phyloP scores from a whole-genome alignment of 2,329 filamentous ascomycete genomes.

The Eurotiales sp. region DNA sequence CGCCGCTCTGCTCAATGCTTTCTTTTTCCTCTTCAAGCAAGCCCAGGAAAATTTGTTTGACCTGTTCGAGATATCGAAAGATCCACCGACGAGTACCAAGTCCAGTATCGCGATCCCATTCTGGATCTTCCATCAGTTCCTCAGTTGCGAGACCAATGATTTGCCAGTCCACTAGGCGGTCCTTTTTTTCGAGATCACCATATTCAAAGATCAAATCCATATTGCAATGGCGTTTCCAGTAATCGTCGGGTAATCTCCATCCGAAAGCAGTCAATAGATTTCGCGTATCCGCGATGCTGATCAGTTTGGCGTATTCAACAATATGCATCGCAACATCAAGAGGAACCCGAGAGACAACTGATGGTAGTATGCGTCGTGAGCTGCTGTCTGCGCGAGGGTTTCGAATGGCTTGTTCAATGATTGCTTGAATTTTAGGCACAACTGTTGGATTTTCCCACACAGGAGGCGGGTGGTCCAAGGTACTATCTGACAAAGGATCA shows the following conservation, averaged over 20 bases:
- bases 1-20: too few relatives aligned
- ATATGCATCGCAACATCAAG: slow-evolving; percentile 11
- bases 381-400: background rate
- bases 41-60: slow-evolving; percentile 6
- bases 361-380: background rate
- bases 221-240: slow-evolving; percentile 14
- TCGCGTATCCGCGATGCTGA: slow-evolving; percentile 8
- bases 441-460: slow-evolving; percentile 8
- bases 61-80: slow-evolving; percentile 3
- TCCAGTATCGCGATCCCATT: slow-evolving; percentile 3
- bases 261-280: slow-evolving; percentile 15
- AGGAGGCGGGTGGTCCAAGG: background rate
- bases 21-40: slow-evolving; percentile 5
- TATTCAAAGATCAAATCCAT: slow-evolving; percentile 17
- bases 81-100: slow-evolving; percentile 13
- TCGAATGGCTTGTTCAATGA: slow-evolving; percentile 7
- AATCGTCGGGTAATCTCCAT: slow-evolving; percentile 15
- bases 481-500: too few relatives aligned
- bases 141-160: slow-evolving; percentile 13
- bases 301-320: slow-evolving; percentile 9
- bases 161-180: slow-evolving; percentile 14
- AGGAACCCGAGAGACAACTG: slow-evolving; percentile 8
- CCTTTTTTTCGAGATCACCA: slow-evolving; percentile 10
- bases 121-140: slow-evolving; percentile 10
- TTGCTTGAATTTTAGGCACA: slow-evolving; percentile 10